A percentile compares a stretch with the other conserved stretches of the same genome.
Conservation (phyloP, 1,139 yeast genomes). For the Blastobotrys indianensis region DNA sequence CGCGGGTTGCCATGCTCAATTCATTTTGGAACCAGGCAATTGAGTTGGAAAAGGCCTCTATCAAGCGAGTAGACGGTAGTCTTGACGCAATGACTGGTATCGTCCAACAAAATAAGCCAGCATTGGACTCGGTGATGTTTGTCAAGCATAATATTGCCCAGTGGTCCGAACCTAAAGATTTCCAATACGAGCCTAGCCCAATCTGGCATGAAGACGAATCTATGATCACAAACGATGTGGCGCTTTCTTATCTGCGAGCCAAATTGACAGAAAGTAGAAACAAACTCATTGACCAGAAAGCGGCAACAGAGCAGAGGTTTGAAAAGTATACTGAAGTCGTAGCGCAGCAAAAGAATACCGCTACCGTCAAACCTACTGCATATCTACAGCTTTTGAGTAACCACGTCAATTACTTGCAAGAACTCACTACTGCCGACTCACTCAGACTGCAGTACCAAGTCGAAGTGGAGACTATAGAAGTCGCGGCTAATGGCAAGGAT, state of each 20-base stretch:
- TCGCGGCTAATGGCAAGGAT: constrained; percentile 66
- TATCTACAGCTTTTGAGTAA: constrained; percentile 47
- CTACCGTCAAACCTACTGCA: constrained; percentile 23
- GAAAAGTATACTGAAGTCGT: constrained; percentile 26
- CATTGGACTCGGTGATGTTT: constrained; percentile 82
- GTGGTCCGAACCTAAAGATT: constrained; percentile 87
- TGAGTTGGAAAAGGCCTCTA: constrained; percentile 54
- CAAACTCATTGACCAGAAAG: constrained; percentile 23
- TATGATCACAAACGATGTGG: constrained; percentile 56
- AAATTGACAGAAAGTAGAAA: constrained; percentile 41
- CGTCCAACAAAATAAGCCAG: constrained; percentile 66
- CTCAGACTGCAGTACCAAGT: constrained; percentile 71
- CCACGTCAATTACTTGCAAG: constrained; percentile 51
- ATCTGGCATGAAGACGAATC: constrained; percentile 97
- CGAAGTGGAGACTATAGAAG: constrained; percentile 82
- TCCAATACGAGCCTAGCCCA: constrained; percentile 77
- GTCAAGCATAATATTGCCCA: constrained; percentile 71
- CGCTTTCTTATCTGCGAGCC: constrained; percentile 59
- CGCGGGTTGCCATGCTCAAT: constrained; percentile 67
- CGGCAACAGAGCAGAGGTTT: constrained; percentile 31
- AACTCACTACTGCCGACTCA: constrained; percentile 70
- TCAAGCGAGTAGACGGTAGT: constrained; percentile 48
- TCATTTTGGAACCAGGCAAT: constrained; percentile 61
- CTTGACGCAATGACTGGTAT: constrained; percentile 51
- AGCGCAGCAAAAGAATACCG: constrained; percentile 22